These are phyloP conservation scores for Zygosaccharomyces bailii DNA, from an alignment of 805 yeast species.

Conservation along the genomic window DNA sequence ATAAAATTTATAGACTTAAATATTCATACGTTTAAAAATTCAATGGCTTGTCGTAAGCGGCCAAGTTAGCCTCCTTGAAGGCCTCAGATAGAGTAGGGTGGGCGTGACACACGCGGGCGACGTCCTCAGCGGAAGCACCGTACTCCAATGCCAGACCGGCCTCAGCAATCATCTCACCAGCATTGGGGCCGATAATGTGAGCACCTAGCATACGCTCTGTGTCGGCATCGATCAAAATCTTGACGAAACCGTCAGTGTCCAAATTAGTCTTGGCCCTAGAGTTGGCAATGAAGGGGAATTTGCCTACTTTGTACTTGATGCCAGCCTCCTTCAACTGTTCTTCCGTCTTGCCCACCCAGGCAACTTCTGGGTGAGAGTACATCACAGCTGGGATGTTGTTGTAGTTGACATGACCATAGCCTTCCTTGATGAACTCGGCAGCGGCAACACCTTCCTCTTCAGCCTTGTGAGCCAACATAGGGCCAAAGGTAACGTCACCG, in stretches of 20 bases:
- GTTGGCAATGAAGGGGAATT: constrained; percentile 98
- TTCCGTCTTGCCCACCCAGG: constrained; percentile 98
- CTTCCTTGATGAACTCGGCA: constrained; percentile 86
- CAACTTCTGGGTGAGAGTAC: constrained; percentile 99
- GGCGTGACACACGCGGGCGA: constrained; percentile 97
- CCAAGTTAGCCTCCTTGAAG: constrained; percentile 95
- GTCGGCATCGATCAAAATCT: constrained; percentile 92
- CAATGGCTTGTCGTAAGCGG: constrained; percentile 87
- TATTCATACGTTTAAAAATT: constrained; percentile 43
- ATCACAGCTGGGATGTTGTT: constrained; percentile 96
- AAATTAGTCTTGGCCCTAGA: constrained; percentile 98
- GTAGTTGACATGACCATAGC: constrained; percentile 97
- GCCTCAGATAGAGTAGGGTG: constrained; percentile 99
- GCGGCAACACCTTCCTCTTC: constrained; percentile 99
- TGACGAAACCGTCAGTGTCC: constrained; percentile 97
- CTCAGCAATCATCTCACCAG: constrained; percentile 99
- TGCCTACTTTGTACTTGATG: constrained; percentile 87
- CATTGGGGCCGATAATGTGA: constrained; percentile 96
- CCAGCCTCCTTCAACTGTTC: constrained; percentile 92
- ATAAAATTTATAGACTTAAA: constrained; percentile 5
- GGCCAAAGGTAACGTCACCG: constrained; percentile 98
- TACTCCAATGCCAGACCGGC: constrained; percentile 96
- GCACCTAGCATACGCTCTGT: constrained; percentile 95
- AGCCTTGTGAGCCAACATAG: constrained; percentile 99
- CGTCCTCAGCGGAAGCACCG: constrained; percentile 97